A percentile compares a stretch with the other conserved stretches of the same genome.
Evolutionary conservation across 441 rosid genomes (phyloP).

Genomic region (Omphalea diandra): DNA sequence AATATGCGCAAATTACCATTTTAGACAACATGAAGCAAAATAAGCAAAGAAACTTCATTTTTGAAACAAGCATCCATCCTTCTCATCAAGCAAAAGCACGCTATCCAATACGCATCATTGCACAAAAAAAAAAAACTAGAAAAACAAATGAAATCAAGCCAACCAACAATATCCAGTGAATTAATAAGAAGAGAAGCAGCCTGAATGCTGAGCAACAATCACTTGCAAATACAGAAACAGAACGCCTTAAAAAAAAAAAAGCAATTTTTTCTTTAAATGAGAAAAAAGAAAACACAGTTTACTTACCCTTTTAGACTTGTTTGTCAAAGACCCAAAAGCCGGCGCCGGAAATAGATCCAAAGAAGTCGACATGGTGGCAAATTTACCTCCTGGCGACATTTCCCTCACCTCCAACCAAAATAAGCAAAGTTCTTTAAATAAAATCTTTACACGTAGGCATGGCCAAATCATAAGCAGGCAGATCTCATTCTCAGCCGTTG

Average conservation of each 20-base stretch:
- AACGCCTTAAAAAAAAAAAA: neutral
- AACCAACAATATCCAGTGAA: neutral
- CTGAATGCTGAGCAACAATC: neutral
- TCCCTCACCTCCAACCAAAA: constrained; percentile 13
- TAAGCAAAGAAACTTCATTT: neutral
- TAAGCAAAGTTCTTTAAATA: neutral
- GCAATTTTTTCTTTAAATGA: neutral
- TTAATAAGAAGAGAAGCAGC: neutral
- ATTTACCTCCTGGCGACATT: neutral
- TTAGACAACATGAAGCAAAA: neutral
- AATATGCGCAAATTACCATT: neutral
- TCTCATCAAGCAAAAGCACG: neutral
- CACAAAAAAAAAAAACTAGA: neutral
- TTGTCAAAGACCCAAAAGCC: constrained; percentile 10
- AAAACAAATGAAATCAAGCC: neutral
- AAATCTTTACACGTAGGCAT: constrained; percentile 1
- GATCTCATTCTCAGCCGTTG: constrained; percentile 28
- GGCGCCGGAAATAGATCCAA: constrained; percentile 20
- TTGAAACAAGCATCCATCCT: constrained; percentile 1
- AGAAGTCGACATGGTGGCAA: constrained; percentile 30
- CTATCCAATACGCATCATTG: neutral
- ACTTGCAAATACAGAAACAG: neutral
- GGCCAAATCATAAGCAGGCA: neutral
- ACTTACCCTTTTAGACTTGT: constrained; percentile 26
- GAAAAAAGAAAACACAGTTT: neutral